Conservation (phyloP, 1,139 yeast genomes). For the Candida sp. region DNA sequence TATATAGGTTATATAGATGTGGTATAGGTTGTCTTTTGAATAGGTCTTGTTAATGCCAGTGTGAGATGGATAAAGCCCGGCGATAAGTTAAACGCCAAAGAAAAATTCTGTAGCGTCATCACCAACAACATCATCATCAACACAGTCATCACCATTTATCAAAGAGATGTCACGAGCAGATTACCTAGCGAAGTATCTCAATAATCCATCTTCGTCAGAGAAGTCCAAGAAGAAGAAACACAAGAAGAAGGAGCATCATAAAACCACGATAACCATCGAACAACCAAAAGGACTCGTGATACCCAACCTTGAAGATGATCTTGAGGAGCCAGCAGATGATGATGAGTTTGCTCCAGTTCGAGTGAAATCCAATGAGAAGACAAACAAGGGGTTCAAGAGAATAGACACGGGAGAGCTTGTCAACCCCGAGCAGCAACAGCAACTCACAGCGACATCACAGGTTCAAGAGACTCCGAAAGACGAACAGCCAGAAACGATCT, state of each 20-base stretch:
- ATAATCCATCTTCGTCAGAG: neutral
- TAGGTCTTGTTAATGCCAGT: no score
- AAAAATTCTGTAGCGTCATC: neutral
- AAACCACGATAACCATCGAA: neutral
- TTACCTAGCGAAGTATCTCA: conserved; percentile 1
- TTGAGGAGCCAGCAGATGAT: neutral
- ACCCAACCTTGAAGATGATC: neutral
- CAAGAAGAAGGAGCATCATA: conserved; percentile 12
- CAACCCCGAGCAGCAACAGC: neutral
- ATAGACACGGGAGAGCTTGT: conserved; percentile 34
- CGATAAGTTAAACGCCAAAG: neutral
- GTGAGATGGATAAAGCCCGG: no score
- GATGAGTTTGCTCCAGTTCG: conserved; percentile 23
- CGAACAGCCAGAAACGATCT: conserved; percentile 29
- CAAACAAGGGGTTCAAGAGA: conserved; percentile 39
- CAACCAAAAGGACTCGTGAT: conserved; percentile 1
- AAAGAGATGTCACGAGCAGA: conserved; percentile 3
- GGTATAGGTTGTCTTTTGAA: no score
- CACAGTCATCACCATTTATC: neutral
- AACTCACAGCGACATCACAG: neutral
- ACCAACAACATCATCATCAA: neutral
- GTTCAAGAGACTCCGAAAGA: neutral
- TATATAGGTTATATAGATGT: no score
- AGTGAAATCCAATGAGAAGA: conserved; percentile 18
- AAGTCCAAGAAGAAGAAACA: conserved; percentile 4